Conservation (phyloP, 768 basidiomycete genomes). For the Boletus huronensis region DNA sequence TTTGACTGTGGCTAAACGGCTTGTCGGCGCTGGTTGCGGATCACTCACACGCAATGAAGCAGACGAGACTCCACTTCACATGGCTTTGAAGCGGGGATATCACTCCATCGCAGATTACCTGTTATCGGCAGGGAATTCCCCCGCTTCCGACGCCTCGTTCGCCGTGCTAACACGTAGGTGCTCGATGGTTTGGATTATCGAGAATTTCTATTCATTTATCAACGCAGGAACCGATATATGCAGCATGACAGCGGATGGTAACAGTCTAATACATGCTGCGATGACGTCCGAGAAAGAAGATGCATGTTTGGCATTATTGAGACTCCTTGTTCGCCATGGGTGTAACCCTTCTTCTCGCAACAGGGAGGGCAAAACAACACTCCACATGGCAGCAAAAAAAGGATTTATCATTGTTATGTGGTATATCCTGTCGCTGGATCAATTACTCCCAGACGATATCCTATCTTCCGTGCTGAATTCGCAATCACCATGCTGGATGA, state of each 20-base stretch:
- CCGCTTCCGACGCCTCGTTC: not conserved
- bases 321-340: not conserved
- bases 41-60: no score
- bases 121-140: not conserved
- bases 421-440: not conserved
- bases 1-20: not conserved
- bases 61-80: not conserved
- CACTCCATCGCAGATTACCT: not conserved
- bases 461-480: not conserved
- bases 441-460: constrained; percentile 1
- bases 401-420: not conserved
- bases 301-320: not conserved
- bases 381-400: not conserved
- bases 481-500: not conserved
- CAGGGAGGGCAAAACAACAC: not conserved
- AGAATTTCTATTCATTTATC: not conserved
- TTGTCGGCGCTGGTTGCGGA: not conserved
- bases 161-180: not conserved
- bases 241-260: not conserved
- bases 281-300: not conserved
- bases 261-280: not conserved
- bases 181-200: not conserved
- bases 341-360: not conserved
- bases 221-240: not conserved
- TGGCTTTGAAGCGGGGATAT: not conserved